Evolutionary conservation across 2,329 filamentous ascomycete species (phyloP).

Genomic region (Simplicillium aogashimaense): DNA sequence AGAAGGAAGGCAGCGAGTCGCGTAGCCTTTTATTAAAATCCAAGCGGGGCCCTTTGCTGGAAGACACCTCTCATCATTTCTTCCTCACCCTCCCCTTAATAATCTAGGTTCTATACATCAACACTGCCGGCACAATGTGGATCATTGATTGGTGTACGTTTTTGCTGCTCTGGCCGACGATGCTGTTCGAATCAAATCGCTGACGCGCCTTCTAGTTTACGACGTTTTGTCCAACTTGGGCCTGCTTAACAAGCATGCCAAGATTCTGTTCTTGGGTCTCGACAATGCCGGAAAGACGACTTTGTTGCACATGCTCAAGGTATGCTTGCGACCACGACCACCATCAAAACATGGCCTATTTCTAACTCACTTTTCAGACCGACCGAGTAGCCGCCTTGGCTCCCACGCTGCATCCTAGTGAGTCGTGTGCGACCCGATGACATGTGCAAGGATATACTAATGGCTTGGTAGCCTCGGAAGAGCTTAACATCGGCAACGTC

Average conservation of each 20-base stretch:
- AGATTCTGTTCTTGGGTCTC: slow-evolving; percentile 85
- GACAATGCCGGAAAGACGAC: slow-evolving; percentile 95
- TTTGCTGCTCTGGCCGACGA: neutral
- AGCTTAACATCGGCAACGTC: slow-evolving; percentile 85
- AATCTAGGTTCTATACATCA: neutral
- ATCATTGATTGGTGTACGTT: slow-evolving; percentile 89
- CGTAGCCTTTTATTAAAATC: too few species aligned
- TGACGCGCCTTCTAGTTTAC: slow-evolving; percentile 51
- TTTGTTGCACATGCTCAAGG: slow-evolving; percentile 91
- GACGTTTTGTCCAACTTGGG: slow-evolving; percentile 81
- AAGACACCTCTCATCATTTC: too few species aligned
- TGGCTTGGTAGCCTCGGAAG: slow-evolving; percentile 62
- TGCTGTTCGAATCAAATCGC: slow-evolving; percentile 4
- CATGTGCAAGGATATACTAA: slow-evolving; percentile 9
- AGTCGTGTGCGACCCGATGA: slow-evolving; percentile 22
- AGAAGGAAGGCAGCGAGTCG: too few species aligned
- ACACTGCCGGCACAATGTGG: slow-evolving; percentile 58
- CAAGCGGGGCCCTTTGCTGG: too few species aligned
- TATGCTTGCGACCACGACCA: slow-evolving; percentile 28
- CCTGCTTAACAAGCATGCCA: slow-evolving; percentile 90
- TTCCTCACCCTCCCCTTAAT: too few species aligned
- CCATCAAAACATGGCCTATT: too few species aligned
- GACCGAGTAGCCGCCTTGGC: slow-evolving; percentile 86
- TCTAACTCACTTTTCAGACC: slow-evolving; percentile 48
- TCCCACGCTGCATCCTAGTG: slow-evolving; percentile 86